Evolutionary conservation across 1,139 yeast species (phyloP).

Genomic region (Blastobotrys illinoisensis): DNA sequence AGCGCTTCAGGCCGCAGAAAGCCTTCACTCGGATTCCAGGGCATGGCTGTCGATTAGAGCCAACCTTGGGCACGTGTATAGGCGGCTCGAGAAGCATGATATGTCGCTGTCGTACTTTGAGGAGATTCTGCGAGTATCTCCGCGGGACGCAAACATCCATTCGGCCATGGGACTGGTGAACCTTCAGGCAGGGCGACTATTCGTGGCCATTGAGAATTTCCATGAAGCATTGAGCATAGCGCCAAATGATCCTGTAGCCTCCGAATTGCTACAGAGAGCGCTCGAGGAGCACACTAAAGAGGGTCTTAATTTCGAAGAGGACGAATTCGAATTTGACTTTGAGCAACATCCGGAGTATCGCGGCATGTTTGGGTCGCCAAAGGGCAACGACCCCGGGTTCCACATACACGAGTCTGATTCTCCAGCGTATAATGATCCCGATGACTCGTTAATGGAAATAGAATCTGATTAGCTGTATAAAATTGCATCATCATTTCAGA

Average conservation of each 20-base stretch:
- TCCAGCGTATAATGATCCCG: constrained; percentile 15
- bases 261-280: constrained; percentile 75
- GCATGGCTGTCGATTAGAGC: constrained; percentile 85
- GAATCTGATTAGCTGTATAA: constrained; percentile 16
- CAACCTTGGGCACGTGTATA: constrained; percentile 85
- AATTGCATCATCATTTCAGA: too few species aligned
- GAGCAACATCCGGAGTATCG: constrained; percentile 13
- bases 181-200: constrained; percentile 58
- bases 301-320: constrained; percentile 11
- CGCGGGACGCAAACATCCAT: constrained; percentile 67
- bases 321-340: constrained; percentile 14
- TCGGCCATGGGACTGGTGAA: constrained; percentile 82
- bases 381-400: background rate
- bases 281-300: constrained; percentile 52
- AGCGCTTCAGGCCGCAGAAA: constrained; percentile 67
- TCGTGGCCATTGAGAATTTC: constrained; percentile 66
- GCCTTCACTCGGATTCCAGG: constrained; percentile 69
- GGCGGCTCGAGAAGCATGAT: constrained; percentile 55
- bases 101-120: constrained; percentile 72
- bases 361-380: constrained; percentile 12
- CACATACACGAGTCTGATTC: constrained; percentile 1
- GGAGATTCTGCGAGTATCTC: constrained; percentile 65
- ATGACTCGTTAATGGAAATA: constrained; percentile 23
- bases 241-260: constrained; percentile 80
- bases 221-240: constrained; percentile 77